phyloP scores from a whole-genome alignment of 108 stramenopile genomes.

The Schizochytrium sp. region DNA sequence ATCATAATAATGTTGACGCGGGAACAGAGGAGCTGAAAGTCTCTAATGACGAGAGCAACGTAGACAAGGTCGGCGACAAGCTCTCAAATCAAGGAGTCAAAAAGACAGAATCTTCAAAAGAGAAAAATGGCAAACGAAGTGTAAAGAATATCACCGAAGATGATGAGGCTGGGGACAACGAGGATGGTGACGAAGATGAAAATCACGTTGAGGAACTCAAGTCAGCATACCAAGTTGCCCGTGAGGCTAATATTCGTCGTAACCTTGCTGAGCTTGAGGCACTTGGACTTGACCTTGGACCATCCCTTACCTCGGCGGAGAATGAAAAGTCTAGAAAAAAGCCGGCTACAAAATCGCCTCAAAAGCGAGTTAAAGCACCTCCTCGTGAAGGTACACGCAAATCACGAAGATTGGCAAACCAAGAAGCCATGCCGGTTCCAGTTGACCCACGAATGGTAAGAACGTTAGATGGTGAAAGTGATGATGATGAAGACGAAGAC shows the following conservation, averaged over 20 bases:
- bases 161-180: neutral
- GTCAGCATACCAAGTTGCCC: conserved; percentile 53
- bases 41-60: too few species aligned
- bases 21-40: too few species aligned
- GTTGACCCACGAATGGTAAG: too few species aligned
- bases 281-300: neutral
- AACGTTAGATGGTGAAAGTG: neutral
- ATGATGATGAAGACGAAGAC: neutral
- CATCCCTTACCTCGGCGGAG: neutral
- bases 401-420: neutral
- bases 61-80: neutral
- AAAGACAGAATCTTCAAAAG: too few species aligned
- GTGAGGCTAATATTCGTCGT: conserved; percentile 33
- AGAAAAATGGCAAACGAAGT: neutral
- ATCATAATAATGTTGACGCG: too few species aligned
- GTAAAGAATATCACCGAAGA: neutral
- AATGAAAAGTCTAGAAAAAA: neutral
- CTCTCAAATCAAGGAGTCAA: too few species aligned
- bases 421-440: too few species aligned
- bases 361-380: neutral
- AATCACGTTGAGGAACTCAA: conserved; percentile 14
- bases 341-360: neutral
- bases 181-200: neutral
- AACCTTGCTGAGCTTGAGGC: conserved; percentile 10
- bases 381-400: neutral